Evolutionary conservation across 2,329 filamentous ascomycete species (phyloP), one percentile per base, ranked within the genome.

Genomic region (Talaromyces sp.): DNA sequence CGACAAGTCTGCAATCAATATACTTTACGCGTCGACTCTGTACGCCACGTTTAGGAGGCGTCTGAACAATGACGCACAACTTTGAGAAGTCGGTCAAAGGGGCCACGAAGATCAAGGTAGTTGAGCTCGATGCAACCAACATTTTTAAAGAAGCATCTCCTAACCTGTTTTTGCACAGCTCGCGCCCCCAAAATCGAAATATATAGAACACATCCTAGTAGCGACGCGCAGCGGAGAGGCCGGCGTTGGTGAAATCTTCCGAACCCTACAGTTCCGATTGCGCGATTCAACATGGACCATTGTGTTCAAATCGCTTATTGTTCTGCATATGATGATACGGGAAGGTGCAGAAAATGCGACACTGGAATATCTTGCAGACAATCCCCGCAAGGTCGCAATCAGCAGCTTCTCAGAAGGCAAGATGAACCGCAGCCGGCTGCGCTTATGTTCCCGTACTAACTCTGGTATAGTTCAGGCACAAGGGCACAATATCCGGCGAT

Each of bases 81-180:
- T 98, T 98, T 76, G 95, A 99, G 83, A 99, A 98, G 84, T 96
- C 93, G 70, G 95, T 99, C 75, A 98, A 98, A 83, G 95, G 93
- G 80, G 93, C 91, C 71, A 98, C 93, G 72, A 98, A 98, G 83
- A 91, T 96, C 76, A 98, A 97, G 87, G 92, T 93, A 71, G 74
- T 76, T n/a, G 69, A 37, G 48, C 48, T 58, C 7, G 9, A 21
- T 46, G 31, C 12, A 2, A 23, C 37, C 18, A 40, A 35, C 56
- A 57, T 18, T 63, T 69, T 67, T 69, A 66, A 44, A 60, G 56
- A 69, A 69, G 63, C 28, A 28, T 59, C 33, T 25, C 70, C 64
- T 61, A 50, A 57, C 63, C 65, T 33, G 60, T 58, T 33, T 48
- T 31, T 42, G 66, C 72, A 33, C 37, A 96, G 91, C 90, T 93